Percentiles rank a stretch among this genome's conserved stretches.
phyloP scores from a whole-genome alignment of 805 yeast genomes.

The Hanseniaspora guilliermondii region DNA sequence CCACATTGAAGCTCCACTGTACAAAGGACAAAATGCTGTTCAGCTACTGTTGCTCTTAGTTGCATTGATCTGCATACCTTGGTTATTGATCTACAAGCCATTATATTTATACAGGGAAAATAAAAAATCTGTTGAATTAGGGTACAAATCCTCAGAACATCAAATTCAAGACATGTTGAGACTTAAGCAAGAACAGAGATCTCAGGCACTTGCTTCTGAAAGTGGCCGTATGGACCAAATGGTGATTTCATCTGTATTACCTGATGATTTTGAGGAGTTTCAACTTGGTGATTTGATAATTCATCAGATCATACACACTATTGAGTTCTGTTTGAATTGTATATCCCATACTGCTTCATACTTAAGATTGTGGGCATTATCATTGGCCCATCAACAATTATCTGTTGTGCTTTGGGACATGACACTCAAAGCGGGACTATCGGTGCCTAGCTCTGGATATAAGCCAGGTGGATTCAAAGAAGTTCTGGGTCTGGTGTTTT shows the following conservation, averaged over 20 bases:
- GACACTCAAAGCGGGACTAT: slow-evolving; percentile 78
- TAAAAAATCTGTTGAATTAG: neutral
- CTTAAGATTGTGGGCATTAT: slow-evolving; percentile 90
- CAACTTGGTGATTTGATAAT: slow-evolving; percentile 89
- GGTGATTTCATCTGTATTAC: slow-evolving; percentile 32
- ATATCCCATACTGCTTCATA: slow-evolving; percentile 98
- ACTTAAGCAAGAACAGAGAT: slow-evolving; percentile 26
- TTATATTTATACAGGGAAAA: slow-evolving; percentile 42
- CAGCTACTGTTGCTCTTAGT: slow-evolving; percentile 59
- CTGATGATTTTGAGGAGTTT: slow-evolving; percentile 36
- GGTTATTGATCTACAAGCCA: slow-evolving; percentile 79
- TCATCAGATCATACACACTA: slow-evolving; percentile 94
- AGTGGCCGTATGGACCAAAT: slow-evolving; percentile 39
- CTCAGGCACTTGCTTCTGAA: slow-evolving; percentile 30
- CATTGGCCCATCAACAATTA: slow-evolving; percentile 92
- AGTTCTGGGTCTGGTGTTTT: slow-evolving; percentile 56
- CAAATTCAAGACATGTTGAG: slow-evolving; percentile 24
- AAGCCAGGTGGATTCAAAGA: slow-evolving; percentile 45
- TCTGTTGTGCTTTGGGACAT: slow-evolving; percentile 92
- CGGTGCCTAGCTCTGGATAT: slow-evolving; percentile 18
- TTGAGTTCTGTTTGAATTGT: slow-evolving; percentile 92
- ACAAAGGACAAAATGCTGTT: slow-evolving; percentile 62
- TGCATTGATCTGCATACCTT: slow-evolving; percentile 87
- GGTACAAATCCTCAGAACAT: slow-evolving; percentile 16
- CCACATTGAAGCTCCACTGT: slow-evolving; percentile 63